Evolutionary conservation across 768 basidiomycete species (phyloP).

Genomic region (Hygrocybe punicea): DNA sequence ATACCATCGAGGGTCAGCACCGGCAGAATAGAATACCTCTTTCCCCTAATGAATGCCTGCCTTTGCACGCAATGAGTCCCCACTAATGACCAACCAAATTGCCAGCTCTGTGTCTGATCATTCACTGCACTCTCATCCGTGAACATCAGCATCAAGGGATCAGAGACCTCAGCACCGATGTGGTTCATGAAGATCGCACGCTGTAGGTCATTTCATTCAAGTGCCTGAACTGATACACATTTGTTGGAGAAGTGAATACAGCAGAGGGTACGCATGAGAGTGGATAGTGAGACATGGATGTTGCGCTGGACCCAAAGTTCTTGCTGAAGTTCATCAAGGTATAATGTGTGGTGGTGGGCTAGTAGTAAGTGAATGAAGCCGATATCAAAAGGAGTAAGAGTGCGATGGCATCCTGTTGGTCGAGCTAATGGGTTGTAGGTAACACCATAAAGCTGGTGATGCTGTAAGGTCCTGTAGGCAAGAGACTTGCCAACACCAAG

Average conservation of each 20-base stretch:
- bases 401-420: neutral
- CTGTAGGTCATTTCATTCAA: slow-evolving; percentile 1
- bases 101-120: slow-evolving; percentile 17
- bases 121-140: slow-evolving; percentile 30
- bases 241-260: slow-evolving; percentile 3
- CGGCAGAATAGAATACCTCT: slow-evolving; percentile 28
- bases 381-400: slow-evolving; percentile 7
- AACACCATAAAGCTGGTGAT: neutral
- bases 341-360: slow-evolving; percentile 6
- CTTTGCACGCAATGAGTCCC: slow-evolving; percentile 20
- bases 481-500: slow-evolving; percentile 18
- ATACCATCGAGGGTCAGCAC: slow-evolving; percentile 28
- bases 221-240: neutral
- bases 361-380: slow-evolving; percentile 5
- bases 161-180: neutral
- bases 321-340: slow-evolving; percentile 5
- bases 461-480: slow-evolving; percentile 8
- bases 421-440: slow-evolving; percentile 5
- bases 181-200: slow-evolving; percentile 2
- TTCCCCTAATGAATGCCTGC: slow-evolving; percentile 22
- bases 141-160: slow-evolving; percentile 11
- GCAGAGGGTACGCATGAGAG: neutral
- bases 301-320: neutral
- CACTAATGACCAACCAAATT: slow-evolving; percentile 14
- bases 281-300: neutral